Conservation (phyloP, 2,329 filamentous ascomycete genomes). For the Phaeosphaeriaceae sp. region DNA sequence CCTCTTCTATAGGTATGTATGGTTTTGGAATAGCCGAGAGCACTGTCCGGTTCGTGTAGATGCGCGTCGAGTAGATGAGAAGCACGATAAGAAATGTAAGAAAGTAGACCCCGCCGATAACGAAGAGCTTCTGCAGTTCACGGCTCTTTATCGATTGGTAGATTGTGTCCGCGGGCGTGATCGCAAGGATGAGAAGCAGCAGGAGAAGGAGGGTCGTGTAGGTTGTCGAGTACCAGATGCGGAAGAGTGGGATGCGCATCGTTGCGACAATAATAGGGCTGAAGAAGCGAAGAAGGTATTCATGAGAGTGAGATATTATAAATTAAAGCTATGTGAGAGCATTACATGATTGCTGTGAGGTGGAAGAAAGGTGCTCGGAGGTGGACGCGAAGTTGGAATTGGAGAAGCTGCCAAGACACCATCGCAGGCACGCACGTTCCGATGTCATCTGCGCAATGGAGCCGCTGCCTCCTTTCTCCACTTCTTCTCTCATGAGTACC, state of each 20-base stretch:
- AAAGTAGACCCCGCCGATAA: conserved; percentile 78
- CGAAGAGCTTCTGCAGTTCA: conserved; percentile 81
- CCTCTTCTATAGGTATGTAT: conserved; percentile 85
- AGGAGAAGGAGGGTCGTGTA: conserved; percentile 80
- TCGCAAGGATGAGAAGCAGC: conserved; percentile 74
- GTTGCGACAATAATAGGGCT: conserved; percentile 13
- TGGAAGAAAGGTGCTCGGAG: conserved; percentile 14
- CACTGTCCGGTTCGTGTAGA: conserved; percentile 84
- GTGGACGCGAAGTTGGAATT: conserved; percentile 11
- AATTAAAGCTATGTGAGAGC: conserved; percentile 25
- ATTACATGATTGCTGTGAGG: conserved; percentile 26
- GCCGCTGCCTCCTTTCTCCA: neutral
- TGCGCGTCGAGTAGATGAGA: conserved; percentile 81
- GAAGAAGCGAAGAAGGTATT: conserved; percentile 18
- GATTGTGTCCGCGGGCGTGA: conserved; percentile 80
- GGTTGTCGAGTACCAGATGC: conserved; percentile 79
- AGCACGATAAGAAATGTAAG: conserved; percentile 72
- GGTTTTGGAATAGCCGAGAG: conserved; percentile 84
- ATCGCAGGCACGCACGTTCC: conserved; percentile 26
- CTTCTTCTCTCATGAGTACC: neutral
- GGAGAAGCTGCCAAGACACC: conserved; percentile 27
- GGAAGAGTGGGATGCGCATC: conserved; percentile 67
- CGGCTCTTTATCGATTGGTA: conserved; percentile 73
- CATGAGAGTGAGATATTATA: conserved; percentile 33
- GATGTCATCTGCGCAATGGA: neutral